phyloP scores from a whole-genome alignment of 306 rosid genomes.

The Glycyrrhiza uralensis region DNA sequence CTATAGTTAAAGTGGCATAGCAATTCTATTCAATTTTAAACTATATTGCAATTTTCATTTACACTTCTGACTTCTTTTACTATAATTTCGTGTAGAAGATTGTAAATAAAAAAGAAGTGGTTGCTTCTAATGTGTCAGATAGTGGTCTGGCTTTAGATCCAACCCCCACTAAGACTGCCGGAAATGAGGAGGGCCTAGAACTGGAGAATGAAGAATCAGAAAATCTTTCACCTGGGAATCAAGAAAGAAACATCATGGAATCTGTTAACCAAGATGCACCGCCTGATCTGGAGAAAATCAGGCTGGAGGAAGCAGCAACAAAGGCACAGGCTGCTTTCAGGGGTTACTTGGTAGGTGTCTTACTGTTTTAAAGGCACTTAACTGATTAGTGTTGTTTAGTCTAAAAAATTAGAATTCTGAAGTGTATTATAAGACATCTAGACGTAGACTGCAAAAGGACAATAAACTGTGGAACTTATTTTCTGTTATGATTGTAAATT shows the following conservation, averaged over 20 bases:
- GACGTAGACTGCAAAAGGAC: background rate
- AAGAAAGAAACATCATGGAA: slow-evolving; percentile 41
- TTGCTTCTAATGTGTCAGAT: slow-evolving; percentile 42
- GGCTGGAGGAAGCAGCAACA: slow-evolving; percentile 68
- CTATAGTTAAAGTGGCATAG: background rate
- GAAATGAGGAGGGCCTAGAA: slow-evolving; percentile 37
- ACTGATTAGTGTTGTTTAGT: background rate
- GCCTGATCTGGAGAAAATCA: slow-evolving; percentile 55
- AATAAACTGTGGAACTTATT: background rate
- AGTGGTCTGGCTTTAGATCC: slow-evolving; percentile 42
- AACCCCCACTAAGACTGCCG: slow-evolving; percentile 17
- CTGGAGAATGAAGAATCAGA: slow-evolving; percentile 44
- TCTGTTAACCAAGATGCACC: slow-evolving; percentile 42
- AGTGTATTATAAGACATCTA: background rate
- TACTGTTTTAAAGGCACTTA: background rate
- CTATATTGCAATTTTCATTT: background rate
- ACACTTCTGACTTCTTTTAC: slow-evolving; percentile 17
- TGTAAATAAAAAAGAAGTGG: slow-evolving; percentile 42
- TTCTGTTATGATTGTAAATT: background rate
- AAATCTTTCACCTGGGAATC: slow-evolving; percentile 36
- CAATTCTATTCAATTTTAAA: background rate
- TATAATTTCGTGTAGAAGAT: slow-evolving; percentile 38
- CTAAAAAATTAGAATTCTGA: background rate
- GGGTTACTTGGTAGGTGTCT: slow-evolving; percentile 71
- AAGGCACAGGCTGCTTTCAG: slow-evolving; percentile 73